Evolutionary conservation across 164 flowering plant genomes (phyloP), one percentile per base, ranked within the genome.

Genomic region (Vitis amurensis): DNA sequence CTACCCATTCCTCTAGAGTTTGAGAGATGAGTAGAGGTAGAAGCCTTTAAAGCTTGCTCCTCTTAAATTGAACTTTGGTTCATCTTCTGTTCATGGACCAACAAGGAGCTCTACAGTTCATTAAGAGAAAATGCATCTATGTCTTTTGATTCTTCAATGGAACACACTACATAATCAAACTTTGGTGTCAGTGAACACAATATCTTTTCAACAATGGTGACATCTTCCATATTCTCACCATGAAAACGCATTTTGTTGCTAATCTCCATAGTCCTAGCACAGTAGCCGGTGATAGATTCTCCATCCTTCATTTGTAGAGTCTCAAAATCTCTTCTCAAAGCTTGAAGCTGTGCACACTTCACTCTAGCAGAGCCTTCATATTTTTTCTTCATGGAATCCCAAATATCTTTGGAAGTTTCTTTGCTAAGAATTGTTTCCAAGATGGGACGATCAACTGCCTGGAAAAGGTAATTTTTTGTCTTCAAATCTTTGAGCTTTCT

Each of bases 71-170:
- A 47, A 63, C 50, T 55, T 23, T 64, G 13, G 27, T 61, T 69
- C 67, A 70, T 60, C 44, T 70, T 78, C 9, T 67, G 69, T 31
- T 73, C 77, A 77, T 77, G 74, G 15, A 73, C 73, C 14, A 74
- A n/a, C 30, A 74, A 63, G 13, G 67, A 73, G 49, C 80, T 74
- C 30, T 70, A 55, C 31, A 75, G 17, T 56, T 76, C 71, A 63
- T 71, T 64, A 71, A 76, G 50, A 13, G 67, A 60, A 13, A 71
- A 27, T 5, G 3, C 60, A 16, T 66, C 59, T 4, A 61, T 57
- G 50, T 71, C 68, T 53, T 76, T 68, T 3, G 64, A 72, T 57
- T 72, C 79, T 51, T 72, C 65, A 15, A 76, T 72, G 3, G 73
- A 76, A 50, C 71, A 75, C 8, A 75, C 75, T 12, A 71, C 71